Percentiles rank a stretch among this genome's conserved stretches.
Conservation (phyloP, 805 yeast species). For the Yarrowia hollandica region DNA sequence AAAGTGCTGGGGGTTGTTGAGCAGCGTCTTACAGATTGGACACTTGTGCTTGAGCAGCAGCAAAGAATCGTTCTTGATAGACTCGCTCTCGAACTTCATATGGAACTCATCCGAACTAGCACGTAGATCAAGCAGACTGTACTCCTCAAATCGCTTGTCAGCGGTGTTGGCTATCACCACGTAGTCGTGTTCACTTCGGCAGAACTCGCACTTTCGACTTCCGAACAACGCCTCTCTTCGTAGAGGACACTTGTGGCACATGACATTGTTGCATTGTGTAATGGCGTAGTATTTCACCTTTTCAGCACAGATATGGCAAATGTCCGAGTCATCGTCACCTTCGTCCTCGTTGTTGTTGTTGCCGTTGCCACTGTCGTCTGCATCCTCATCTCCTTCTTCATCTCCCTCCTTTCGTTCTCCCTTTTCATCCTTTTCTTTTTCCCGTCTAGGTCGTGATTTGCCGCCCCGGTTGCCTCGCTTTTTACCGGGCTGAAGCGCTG, state of each 20-base stretch:
- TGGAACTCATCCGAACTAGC: conserved; percentile 49
- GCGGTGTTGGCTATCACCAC: conserved; percentile 55
- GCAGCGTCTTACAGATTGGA: conserved; percentile 46
- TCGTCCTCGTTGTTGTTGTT: not conserved
- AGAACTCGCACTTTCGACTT: conserved; percentile 74
- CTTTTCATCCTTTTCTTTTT: not conserved
- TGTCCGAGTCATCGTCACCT: conserved; percentile 1
- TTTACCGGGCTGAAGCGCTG: conserved; percentile 16
- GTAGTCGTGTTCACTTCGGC: conserved; percentile 67
- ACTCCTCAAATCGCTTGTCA: conserved; percentile 33
- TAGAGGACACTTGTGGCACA: conserved; percentile 80
- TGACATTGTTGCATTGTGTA: conserved; percentile 79
- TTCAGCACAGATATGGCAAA: conserved; percentile 85
- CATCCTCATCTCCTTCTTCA: not conserved
- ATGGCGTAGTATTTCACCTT: conserved; percentile 61
- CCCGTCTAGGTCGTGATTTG: conserved; percentile 8
- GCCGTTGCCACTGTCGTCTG: too few species aligned
- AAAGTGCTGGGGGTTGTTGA: conserved; percentile 57
- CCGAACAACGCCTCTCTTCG: conserved; percentile 79
- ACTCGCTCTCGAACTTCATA: conserved; percentile 58
- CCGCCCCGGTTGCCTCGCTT: conserved; percentile 7
- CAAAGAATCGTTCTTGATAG: conserved; percentile 52
- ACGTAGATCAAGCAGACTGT: conserved; percentile 40
- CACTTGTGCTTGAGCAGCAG: conserved; percentile 58
- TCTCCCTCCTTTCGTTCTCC: not conserved